phyloP scores from a whole-genome alignment of 768 basidiomycete species.

The button mushroom (Agaricus bisporus) region DNA sequence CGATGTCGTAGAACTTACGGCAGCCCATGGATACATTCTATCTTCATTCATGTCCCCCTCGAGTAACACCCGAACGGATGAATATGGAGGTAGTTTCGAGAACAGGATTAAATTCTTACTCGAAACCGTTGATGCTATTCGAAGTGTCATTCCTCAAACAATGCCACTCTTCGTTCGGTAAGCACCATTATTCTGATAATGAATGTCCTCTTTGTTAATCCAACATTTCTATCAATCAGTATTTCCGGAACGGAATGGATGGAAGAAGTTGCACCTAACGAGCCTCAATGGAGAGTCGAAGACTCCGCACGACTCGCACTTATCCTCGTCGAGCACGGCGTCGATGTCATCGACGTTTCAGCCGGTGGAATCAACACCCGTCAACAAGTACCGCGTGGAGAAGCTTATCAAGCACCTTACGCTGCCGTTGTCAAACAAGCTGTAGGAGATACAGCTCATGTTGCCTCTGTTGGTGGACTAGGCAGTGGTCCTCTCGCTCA shows the following conservation, averaged over 20 bases:
- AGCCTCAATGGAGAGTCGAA: constrained; percentile 60
- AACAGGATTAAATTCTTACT: constrained; percentile 60
- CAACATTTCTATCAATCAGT: constrained; percentile 19
- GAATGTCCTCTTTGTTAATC: no score
- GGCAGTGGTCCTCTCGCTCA: constrained; percentile 50
- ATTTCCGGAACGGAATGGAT: constrained; percentile 75
- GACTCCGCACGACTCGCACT: constrained; percentile 59
- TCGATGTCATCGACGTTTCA: constrained; percentile 74
- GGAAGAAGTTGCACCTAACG: constrained; percentile 47
- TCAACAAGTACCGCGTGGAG: constrained; percentile 28
- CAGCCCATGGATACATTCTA: constrained; percentile 57
- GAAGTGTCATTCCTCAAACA: constrained; percentile 47
- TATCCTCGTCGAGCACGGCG: constrained; percentile 53
- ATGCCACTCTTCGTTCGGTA: constrained; percentile 72
- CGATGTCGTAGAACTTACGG: constrained; percentile 59
- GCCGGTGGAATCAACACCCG: constrained; percentile 50
- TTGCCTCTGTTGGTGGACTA: constrained; percentile 51
- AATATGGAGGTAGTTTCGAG: constrained; percentile 68
- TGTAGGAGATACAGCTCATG: constrained; percentile 25
- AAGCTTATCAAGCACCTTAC: constrained; percentile 51
- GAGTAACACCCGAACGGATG: constrained; percentile 58
- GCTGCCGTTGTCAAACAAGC: constrained; percentile 43
- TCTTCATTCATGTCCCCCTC: constrained; percentile 51
- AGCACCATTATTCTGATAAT: background rate
- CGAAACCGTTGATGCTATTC: constrained; percentile 58